Evolutionary conservation across 208 protist genomes (phyloP), one percentile per base, ranked within the genome.

Genomic region (Porcisia deanei): DNA sequence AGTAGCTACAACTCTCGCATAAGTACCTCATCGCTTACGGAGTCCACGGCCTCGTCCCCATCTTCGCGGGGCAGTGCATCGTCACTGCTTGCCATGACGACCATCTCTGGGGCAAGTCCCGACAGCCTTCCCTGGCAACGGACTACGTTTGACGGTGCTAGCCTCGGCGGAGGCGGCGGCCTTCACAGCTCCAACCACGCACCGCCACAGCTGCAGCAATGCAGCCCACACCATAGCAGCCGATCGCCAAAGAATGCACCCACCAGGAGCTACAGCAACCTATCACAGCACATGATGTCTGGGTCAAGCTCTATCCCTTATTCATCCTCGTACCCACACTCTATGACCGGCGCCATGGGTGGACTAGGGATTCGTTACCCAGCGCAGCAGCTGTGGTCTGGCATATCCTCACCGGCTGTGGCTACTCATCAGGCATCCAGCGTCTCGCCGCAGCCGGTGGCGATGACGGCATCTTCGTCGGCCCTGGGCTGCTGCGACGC

Each of bases 251-350:
- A n/a, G 66, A 30, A 57, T 22, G 49, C 58, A n/a, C 14, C 66
- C 5, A 20, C 47, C 66, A 30, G 68, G 18, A 80, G 76, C 76
- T 65, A 47, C 53, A 71, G 70, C 54, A 75, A 57, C 54, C 30
- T 71, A 3, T 70, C 76, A 7, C 66, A 54, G 53, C 22, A 55
- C 68, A 41, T 67, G 7, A 39, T 59, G 5, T 47, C 54, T 4
- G 10, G 5, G 2, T 73, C 76, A 20, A 22, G 18, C 4, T 54
- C 58, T 39, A 30, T 70, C 60, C 43, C 22, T 4, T 60, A 68
- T 20, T 55, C 47, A 6, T 73, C 54, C 22, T 60, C 69, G 34
- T 47, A 68, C 37, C 47, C 67, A 41, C 65, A 73, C 53, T 72
- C 53, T 8, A 45, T 43, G 30, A 30, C 67, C 53, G 37, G 67